phyloP scores from a whole-genome alignment of 1,284 basidiomycete species.

The Malassezia yamatoensis region DNA sequence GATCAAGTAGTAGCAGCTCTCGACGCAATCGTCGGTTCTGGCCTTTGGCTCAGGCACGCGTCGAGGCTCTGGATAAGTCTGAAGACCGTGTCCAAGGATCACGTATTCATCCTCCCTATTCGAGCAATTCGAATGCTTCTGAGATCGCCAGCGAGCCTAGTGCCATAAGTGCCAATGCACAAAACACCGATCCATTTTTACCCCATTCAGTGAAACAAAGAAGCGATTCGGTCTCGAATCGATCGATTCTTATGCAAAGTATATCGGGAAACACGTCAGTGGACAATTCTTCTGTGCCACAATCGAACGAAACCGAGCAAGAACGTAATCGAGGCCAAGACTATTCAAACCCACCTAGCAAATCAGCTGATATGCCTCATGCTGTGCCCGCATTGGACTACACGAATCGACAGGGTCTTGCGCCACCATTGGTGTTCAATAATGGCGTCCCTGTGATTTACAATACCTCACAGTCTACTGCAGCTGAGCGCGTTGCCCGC shows the following conservation, averaged over 20 bases:
- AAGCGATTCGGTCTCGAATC: neutral
- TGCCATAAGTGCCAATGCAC: neutral
- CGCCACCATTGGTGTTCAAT: constrained; percentile 7
- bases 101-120: neutral
- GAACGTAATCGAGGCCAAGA: neutral
- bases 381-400: neutral
- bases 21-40: neutral
- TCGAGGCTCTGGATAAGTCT: neutral
- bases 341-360: too few species aligned
- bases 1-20: neutral
- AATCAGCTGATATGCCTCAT: neutral
- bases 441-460: neutral
- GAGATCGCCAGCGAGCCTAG: neutral
- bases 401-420: neutral
- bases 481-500: neutral
- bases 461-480: neutral
- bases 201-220: neutral
- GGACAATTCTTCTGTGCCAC: neutral
- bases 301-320: neutral
- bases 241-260: neutral
- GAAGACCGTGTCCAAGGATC: neutral
- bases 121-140: neutral
- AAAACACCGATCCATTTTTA: neutral
- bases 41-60: neutral
- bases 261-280: neutral